These are phyloP conservation scores for Citeromyces siamensis DNA, from an alignment of 1,139 yeast genomes.

Conservation along the genomic window DNA sequence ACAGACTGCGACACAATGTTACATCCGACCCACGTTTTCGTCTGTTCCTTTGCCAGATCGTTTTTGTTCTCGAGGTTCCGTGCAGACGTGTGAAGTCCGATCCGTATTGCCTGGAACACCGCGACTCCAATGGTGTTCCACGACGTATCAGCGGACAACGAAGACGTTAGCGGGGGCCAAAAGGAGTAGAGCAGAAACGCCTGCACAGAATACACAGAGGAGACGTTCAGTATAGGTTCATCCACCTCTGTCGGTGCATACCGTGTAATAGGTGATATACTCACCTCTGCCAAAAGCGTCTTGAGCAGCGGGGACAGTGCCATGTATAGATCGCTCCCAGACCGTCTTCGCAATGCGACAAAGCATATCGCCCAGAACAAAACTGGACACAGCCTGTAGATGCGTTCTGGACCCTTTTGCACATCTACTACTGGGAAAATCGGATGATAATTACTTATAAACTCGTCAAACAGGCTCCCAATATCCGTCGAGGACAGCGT, in stretches of 20 bases:
- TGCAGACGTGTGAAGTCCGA: slow-evolving; percentile 79
- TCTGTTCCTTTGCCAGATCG: slow-evolving; percentile 58
- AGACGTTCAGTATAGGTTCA: slow-evolving; percentile 74
- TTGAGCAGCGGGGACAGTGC: slow-evolving; percentile 60
- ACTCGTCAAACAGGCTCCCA: slow-evolving; percentile 54
- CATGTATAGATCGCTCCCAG: slow-evolving; percentile 29
- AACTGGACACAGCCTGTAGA: slow-evolving; percentile 72
- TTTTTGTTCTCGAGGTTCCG: slow-evolving; percentile 26
- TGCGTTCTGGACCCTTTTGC: slow-evolving; percentile 65
- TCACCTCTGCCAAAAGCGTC: slow-evolving; percentile 70
- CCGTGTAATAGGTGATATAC: slow-evolving; percentile 82
- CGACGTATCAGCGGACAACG: slow-evolving; percentile 87
- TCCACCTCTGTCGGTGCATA: slow-evolving; percentile 57
- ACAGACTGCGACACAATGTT: slow-evolving; percentile 82
- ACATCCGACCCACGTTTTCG: slow-evolving; percentile 88
- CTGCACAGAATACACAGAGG: slow-evolving; percentile 92
- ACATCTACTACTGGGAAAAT: slow-evolving; percentile 83
- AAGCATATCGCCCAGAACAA: slow-evolving; percentile 91
- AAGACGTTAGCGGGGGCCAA: slow-evolving; percentile 95
- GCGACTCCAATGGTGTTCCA: slow-evolving; percentile 95
- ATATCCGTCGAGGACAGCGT: slow-evolving; percentile 51
- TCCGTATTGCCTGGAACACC: slow-evolving; percentile 78
- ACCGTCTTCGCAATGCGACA: slow-evolving; percentile 57
- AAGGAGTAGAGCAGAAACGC: slow-evolving; percentile 79
- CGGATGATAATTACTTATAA: slow-evolving; percentile 64